Base-by-base conservation (phyloP, 495 filamentous ascomycete species). In the Cladorrhinum samala region DNA sequence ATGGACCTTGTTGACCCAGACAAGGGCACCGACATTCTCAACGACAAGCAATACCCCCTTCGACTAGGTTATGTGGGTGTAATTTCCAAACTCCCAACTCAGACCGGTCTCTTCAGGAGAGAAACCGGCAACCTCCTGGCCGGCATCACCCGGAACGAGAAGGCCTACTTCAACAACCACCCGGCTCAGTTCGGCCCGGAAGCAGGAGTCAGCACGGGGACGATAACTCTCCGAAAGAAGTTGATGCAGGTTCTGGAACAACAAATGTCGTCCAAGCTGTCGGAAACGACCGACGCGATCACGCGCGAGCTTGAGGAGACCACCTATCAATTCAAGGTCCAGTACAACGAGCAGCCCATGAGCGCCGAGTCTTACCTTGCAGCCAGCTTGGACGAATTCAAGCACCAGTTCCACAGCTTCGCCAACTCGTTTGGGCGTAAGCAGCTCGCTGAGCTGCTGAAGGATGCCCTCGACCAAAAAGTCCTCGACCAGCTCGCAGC, bases 301-400 rank as follows among this genome's bases (percentile, higher is more conserved):
- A 87, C 84, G 53, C 89, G 95, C 60, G 93, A 99, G 67, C 81
- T 99, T 0, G 91, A 96, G 65, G 94, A 99, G 68, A 90, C 93
- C 4, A 91, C 89, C 0, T 99, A 99, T 61, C 93, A 99, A 62
- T 97, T 96, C 79, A 99, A 97, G 66, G 94, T 99, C 17, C 94
- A 99, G 68, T 99, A 99, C 71, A 99, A 97, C 63, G 94, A 99
- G 64, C 82, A 93, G 20, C 88, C 91, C 17, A 73, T 99, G 42
- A 93, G 89, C 55, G 94, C 93, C 1, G 94, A 97, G 67, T 92
- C 92, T 11, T 96, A 99, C 60, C 78, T 99, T 13, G 94, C 93
- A 2, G 93, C 95, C 58, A 92, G 85, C 60, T 76, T 99, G 1
- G 93, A 99, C 65, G 83, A 84, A 13, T 97, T 99, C 77, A 99